Evolutionary conservation across 2,329 filamentous ascomycete species (phyloP).

Genomic region (Onygenales sp.): DNA sequence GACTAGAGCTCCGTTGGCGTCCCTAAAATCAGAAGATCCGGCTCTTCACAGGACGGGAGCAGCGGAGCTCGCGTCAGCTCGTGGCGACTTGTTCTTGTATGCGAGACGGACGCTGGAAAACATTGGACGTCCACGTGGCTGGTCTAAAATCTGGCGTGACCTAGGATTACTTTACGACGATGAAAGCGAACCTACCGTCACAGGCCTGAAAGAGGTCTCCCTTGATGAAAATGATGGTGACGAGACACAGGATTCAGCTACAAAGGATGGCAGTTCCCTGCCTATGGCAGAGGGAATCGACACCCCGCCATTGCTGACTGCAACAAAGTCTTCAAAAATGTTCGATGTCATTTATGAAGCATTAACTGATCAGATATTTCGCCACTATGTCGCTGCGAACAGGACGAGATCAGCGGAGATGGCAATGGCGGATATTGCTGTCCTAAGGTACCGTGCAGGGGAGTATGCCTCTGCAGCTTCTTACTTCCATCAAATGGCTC

Average conservation of each 20-base stretch:
- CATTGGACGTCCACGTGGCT: conserved; percentile 60
- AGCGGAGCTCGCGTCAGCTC: conserved; percentile 70
- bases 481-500: conserved; percentile 69
- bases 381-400: conserved; percentile 71
- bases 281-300: conserved; percentile 39
- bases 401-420: conserved; percentile 68
- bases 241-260: conserved; percentile 8
- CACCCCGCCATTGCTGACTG: conserved; percentile 49
- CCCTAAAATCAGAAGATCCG: conserved; percentile 32
- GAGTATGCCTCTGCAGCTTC: conserved; percentile 65
- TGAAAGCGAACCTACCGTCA: conserved; percentile 17
- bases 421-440: conserved; percentile 73
- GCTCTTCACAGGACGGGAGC: conserved; percentile 46
- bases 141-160: conserved; percentile 66
- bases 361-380: conserved; percentile 74
- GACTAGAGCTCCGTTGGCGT: conserved; percentile 35
- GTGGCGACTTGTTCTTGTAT: conserved; percentile 72
- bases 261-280: not conserved
- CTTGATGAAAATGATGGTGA: conserved; percentile 24
- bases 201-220: conserved; percentile 26
- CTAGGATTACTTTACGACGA: conserved; percentile 36
- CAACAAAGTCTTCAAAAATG: conserved; percentile 51
- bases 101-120: conserved; percentile 71
- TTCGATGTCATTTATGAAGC: conserved; percentile 62
- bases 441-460: conserved; percentile 66